Conservation (phyloP, 2,329 filamentous ascomycete species). For the Orbilia brochopaga region DNA sequence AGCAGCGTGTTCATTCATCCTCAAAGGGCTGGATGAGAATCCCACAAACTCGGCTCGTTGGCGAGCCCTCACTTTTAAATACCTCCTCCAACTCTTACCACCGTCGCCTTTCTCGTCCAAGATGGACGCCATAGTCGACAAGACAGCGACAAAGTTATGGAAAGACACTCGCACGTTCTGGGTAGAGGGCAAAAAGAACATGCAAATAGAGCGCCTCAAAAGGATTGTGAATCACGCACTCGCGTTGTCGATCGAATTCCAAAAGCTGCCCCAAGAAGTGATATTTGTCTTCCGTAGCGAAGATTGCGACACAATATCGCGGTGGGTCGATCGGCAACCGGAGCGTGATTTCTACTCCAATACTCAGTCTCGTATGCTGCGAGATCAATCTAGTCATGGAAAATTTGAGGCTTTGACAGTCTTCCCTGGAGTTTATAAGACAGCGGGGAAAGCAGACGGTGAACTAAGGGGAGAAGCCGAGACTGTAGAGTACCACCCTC, state of each 20-base stretch:
- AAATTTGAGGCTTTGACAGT: conserved; percentile 13
- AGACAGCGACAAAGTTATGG: conserved; percentile 6
- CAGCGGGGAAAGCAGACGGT: neutral
- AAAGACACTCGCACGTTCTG: conserved; percentile 19
- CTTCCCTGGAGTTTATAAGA: conserved; percentile 15
- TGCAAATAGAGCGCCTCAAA: conserved; percentile 4
- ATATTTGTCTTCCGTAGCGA: conserved; percentile 7
- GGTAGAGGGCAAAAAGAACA: neutral
- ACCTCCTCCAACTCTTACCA: conserved; percentile 1
- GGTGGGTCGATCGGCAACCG: conserved; percentile 14
- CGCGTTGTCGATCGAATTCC: conserved; percentile 3
- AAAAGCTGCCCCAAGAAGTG: conserved; percentile 13
- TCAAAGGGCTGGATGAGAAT: neutral
- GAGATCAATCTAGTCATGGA: conserved; percentile 1
- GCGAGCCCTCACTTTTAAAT: conserved; percentile 10
- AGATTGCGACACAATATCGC: conserved; percentile 8
- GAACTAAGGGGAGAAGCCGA: neutral
- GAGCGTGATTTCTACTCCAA: conserved; percentile 11
- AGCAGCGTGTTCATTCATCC: conserved; percentile 7
- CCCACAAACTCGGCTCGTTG: neutral
- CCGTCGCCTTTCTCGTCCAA: too few species aligned
- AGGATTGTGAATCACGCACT: conserved; percentile 8
- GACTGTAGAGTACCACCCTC: conserved; percentile 3
- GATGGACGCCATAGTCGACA: neutral
- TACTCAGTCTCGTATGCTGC: neutral